These are phyloP conservation scores for Leucaena leucocephala DNA, from an alignment of 306 rosid species.

Conservation along the genomic window DNA sequence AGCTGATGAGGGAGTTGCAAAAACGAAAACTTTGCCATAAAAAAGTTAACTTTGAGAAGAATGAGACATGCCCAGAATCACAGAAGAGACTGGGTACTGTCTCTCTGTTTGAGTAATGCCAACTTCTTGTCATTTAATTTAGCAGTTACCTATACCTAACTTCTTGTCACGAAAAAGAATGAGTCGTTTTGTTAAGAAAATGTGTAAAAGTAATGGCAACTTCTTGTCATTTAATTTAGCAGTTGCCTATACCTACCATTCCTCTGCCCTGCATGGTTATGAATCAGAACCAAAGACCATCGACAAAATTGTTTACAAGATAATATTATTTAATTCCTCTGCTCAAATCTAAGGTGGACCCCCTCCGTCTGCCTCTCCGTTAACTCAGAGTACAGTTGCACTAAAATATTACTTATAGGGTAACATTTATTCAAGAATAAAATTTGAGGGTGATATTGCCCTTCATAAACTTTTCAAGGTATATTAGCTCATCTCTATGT, in stretches of 20 bases:
- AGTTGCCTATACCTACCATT: background rate
- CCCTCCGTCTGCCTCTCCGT: no score
- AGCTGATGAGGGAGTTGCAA: background rate
- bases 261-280: background rate
- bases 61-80: background rate
- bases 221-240: background rate
- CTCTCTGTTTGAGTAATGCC: background rate
- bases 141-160: background rate
- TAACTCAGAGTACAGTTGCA: no score
- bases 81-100: background rate
- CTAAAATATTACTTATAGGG: no score
- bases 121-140: background rate
- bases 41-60: background rate
- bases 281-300: no score
- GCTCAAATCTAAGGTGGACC: no score
- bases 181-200: background rate
- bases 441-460: no score
- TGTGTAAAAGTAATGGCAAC: background rate
- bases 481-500: no score
- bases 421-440: no score
- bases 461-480: no score
- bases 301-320: no score
- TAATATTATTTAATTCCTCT: no score
- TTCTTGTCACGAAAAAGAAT: no score
- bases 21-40: background rate